Evolutionary conservation across 805 yeast species (phyloP).

Genomic region (Yarrowia deformans): DNA sequence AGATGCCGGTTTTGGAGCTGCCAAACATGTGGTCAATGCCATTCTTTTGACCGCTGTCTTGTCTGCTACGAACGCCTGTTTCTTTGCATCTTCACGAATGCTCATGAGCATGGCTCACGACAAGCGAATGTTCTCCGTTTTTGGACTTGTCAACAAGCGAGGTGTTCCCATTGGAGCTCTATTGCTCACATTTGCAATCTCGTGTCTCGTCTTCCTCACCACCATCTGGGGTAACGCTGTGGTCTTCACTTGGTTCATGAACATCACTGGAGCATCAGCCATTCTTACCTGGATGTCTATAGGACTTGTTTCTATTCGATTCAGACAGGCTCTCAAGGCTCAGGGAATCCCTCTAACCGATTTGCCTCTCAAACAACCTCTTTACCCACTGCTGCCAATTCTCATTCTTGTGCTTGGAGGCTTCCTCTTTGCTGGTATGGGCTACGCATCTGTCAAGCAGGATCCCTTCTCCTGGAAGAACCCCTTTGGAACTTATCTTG

Average conservation of each 20-base stretch:
- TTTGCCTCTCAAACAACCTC: constrained; percentile 15
- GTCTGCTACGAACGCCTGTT: constrained; percentile 68
- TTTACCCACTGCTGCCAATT: constrained; percentile 20
- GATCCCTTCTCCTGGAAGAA: constrained; percentile 50
- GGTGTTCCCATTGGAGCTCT: constrained; percentile 70
- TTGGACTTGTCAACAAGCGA: constrained; percentile 58
- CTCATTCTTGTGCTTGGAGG: constrained; percentile 18
- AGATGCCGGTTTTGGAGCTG: constrained; percentile 55
- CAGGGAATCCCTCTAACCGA: constrained; percentile 18
- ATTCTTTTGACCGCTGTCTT: constrained; percentile 65
- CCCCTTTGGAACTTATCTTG: constrained; percentile 59
- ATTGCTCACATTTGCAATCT: constrained; percentile 59
- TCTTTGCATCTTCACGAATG: constrained; percentile 69
- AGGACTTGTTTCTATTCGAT: constrained; percentile 63
- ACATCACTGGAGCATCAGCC: constrained; percentile 68
- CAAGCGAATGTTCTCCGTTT: constrained; percentile 61
- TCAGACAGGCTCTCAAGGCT: constrained; percentile 60
- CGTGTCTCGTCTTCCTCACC: constrained; percentile 69
- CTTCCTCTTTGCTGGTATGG: constrained; percentile 50
- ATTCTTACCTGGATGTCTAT: constrained; percentile 69
- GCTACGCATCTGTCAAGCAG: constrained; percentile 47
- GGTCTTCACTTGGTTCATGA: constrained; percentile 69
- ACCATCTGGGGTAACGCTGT: constrained; percentile 63
- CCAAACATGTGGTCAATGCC: constrained; percentile 60
- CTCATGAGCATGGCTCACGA: constrained; percentile 57